Base-by-base conservation (phyloP, 192 early-diverging fungal species). In the Gigaspora rosea region DNA sequence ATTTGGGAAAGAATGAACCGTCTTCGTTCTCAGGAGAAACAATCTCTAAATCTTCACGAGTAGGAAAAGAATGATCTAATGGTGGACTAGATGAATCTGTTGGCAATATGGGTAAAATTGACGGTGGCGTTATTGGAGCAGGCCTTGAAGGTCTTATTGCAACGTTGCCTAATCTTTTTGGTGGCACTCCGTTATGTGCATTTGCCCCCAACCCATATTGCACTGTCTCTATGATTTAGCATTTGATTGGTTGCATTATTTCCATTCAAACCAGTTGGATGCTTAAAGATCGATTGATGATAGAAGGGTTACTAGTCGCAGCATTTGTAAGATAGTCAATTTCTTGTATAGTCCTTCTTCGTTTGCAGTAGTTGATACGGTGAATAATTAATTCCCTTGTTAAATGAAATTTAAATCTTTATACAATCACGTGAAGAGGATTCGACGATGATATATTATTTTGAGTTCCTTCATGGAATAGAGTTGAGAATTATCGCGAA, bases 291-390 rank as follows among this genome's bases (percentile, higher is more conserved):
- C 79, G 78, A 79, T 78, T 80, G 41, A 41, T 71, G 48, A 69
- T 49, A n/a, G 77, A 50, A 12, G 77, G 68, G 16, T 73, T 78
- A 67, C 78, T 84, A 3, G 81, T 85, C 2, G 83, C 84, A 41
- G 81, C 82, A 3, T 82, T 78, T 3, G 86, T 84, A 49, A 89
- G 62, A 56, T 89, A 88, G 70, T 86, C 85, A 51, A 89, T 89
- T 78, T 89, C 88, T 81, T 89, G 85, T 10, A 89, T n/a, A n/a
- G n/a, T n/a, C n/a, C n/a, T n/a, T n/a, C n/a, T n/a, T n/a, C n/a
- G n/a, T n/a, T n/a, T n/a, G n/a, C n/a, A n/a, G n/a, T n/a, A n/a
- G n/a, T n/a, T n/a, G n/a, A n/a, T n/a, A n/a, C n/a, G n/a, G n/a
- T n/a, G n/a, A n/a, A n/a, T n/a, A n/a, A n/a, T n/a, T n/a, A n/a